These are phyloP conservation scores for Ophiosphaerella narmari DNA, from an alignment of 2,329 filamentous ascomycete genomes.

Conservation along the genomic window DNA sequence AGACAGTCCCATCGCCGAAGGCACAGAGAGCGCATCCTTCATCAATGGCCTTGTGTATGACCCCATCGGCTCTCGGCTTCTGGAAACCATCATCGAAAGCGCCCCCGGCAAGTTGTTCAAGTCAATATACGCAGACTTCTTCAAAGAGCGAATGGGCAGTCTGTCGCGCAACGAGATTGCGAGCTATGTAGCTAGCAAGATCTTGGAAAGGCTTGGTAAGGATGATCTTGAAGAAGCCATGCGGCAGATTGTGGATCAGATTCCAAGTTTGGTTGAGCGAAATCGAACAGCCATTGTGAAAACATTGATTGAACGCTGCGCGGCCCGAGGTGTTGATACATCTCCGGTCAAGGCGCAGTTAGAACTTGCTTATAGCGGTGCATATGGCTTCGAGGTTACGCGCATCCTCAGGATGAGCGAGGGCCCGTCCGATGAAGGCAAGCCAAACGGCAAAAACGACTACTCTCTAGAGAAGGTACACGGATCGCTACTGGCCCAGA, in stretches of 20 bases:
- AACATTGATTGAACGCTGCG: slow-evolving; percentile 80
- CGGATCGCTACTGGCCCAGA: slow-evolving; percentile 78
- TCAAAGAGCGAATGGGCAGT: slow-evolving; percentile 78
- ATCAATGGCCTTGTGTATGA: slow-evolving; percentile 89
- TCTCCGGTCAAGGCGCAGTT: slow-evolving; percentile 61
- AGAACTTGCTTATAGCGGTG: slow-evolving; percentile 59
- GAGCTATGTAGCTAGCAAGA: slow-evolving; percentile 81
- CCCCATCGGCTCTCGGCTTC: slow-evolving; percentile 82
- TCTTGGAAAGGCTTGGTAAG: slow-evolving; percentile 82
- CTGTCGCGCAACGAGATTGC: slow-evolving; percentile 89
- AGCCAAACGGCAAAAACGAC: slow-evolving; percentile 33
- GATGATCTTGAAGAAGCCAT: slow-evolving; percentile 80
- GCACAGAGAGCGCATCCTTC: slow-evolving; percentile 75
- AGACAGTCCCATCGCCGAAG: slow-evolving; percentile 74
- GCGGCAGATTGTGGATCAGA: slow-evolving; percentile 71
- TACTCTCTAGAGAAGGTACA: slow-evolving; percentile 67
- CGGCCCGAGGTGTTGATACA: slow-evolving; percentile 66
- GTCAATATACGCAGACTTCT: slow-evolving; percentile 76
- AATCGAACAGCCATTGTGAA: slow-evolving; percentile 79
- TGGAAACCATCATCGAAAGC: slow-evolving; percentile 82
- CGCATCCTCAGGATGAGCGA: slow-evolving; percentile 65
- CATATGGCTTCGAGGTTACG: slow-evolving; percentile 58
- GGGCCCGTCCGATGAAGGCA: slow-evolving; percentile 47
- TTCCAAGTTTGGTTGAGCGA: slow-evolving; percentile 73
- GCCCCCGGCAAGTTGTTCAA: slow-evolving; percentile 91